Conservation (phyloP, 1,284 basidiomycete genomes). For the Leccinum pachyderme region DNA sequence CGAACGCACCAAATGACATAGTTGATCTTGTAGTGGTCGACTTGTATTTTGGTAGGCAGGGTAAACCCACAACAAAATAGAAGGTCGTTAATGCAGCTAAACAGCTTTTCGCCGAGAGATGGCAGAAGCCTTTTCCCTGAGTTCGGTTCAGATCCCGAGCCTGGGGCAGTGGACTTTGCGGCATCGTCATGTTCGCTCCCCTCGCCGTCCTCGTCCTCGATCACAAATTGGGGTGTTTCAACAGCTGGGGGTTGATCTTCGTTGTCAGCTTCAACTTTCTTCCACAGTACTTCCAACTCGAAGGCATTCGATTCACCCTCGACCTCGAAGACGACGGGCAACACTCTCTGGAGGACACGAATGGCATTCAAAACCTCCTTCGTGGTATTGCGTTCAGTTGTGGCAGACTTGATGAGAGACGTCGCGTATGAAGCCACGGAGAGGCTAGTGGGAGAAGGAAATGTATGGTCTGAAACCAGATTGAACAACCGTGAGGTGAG, state of each 20-base stretch:
- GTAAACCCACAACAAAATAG: conserved; percentile 92
- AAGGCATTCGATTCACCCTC: conserved; percentile 70
- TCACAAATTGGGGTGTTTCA: conserved; percentile 68
- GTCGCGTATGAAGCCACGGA: conserved; percentile 67
- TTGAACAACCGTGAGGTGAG: conserved; percentile 77
- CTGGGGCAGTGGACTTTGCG: conserved; percentile 10
- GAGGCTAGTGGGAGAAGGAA: conserved; percentile 58
- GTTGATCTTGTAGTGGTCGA: conserved; percentile 83
- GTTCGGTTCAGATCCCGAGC: conserved; percentile 27
- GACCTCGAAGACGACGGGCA: conserved; percentile 84
- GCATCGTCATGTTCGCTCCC: conserved; percentile 28
- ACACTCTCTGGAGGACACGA: conserved; percentile 80
- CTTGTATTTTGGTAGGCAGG: conserved; percentile 73
- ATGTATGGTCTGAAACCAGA: conserved; percentile 78
- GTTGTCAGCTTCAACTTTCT: conserved; percentile 50
- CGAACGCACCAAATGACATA: conserved; percentile 74
- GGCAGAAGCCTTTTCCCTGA: conserved; percentile 56
- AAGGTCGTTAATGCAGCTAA: conserved; percentile 77
- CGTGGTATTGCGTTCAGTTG: conserved; percentile 63
- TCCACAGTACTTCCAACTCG: conserved; percentile 75
- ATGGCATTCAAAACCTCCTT: conserved; percentile 87
- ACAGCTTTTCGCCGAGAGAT: conserved; percentile 75
- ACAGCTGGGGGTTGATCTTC: conserved; percentile 27
- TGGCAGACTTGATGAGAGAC: conserved; percentile 59
- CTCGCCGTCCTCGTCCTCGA: conserved; percentile 58